Evolutionary conservation across 1,284 basidiomycete genomes (phyloP).

Genomic region (Boletus sp.): DNA sequence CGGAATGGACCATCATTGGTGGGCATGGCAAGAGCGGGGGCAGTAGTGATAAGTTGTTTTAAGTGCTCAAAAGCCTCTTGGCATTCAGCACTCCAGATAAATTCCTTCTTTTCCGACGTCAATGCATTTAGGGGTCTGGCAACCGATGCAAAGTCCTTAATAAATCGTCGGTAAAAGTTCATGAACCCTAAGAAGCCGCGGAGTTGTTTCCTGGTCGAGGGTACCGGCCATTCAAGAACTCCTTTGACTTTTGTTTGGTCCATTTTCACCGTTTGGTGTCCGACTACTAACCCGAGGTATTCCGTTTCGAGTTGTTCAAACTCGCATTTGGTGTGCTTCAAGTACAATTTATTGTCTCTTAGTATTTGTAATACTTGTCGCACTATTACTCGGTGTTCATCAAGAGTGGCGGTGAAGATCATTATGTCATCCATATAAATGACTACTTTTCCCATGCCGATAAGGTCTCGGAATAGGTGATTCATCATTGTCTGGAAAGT

Average conservation of each 20-base stretch:
- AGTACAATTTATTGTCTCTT: background rate
- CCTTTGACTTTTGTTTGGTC: background rate
- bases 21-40: background rate
- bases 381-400: background rate
- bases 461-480: accelerated
- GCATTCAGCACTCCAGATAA: background rate
- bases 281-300: background rate
- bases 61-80: background rate
- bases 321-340: background rate
- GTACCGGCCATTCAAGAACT: background rate
- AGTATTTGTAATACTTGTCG: background rate
- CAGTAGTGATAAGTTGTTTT: background rate
- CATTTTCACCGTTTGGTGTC: background rate
- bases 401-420: background rate
- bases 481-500: slow-evolving; percentile 14
- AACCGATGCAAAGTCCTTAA: background rate
- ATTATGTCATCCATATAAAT: slow-evolving; percentile 1
- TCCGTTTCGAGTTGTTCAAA: background rate
- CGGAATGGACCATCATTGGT: background rate
- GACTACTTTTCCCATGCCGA: background rate
- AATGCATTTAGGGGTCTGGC: background rate
- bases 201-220: accelerated
- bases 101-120: background rate
- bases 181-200: background rate
- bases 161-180: background rate